These are phyloP conservation scores for Penicillium sp. DNA, from an alignment of 2,329 filamentous ascomycete species.

Conservation along the genomic window DNA sequence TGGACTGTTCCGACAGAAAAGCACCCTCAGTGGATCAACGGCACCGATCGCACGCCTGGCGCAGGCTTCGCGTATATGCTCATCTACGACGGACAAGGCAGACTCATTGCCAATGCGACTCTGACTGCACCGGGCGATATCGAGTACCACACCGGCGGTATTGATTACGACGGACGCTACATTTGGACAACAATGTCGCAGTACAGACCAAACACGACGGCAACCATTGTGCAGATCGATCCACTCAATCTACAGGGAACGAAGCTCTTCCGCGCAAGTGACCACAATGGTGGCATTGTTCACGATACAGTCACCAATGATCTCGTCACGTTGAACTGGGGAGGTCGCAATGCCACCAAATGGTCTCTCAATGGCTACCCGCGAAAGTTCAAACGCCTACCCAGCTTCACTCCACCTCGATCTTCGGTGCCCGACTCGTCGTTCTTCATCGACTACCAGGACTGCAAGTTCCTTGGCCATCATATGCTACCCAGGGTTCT, in stretches of 20 bases:
- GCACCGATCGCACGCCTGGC: too few relatives aligned
- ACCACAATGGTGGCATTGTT: conserved; percentile 49
- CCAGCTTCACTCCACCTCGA: conserved; percentile 23
- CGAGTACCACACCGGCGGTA: conserved; percentile 48
- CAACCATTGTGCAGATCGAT: conserved; percentile 40
- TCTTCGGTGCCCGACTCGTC: conserved; percentile 37
- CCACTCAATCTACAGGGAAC: conserved; percentile 37
- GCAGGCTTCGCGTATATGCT: too few relatives aligned
- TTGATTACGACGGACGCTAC: conserved; percentile 48
- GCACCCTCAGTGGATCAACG: conserved; percentile 51
- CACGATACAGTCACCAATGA: conserved; percentile 37
- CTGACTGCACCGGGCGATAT: conserved; percentile 18
- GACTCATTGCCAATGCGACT: too few relatives aligned
- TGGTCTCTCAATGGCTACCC: conserved; percentile 36
- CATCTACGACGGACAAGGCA: too few relatives aligned
- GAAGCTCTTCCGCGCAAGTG: conserved; percentile 35
- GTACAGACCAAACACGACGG: conserved; percentile 48
- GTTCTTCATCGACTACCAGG: conserved; percentile 50
- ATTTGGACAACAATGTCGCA: conserved; percentile 49
- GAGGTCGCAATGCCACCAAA: conserved; percentile 38
- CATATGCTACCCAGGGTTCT: conserved; percentile 31
- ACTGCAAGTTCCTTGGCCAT: conserved; percentile 50
- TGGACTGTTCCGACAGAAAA: conserved; percentile 41
- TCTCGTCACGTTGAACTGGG: conserved; percentile 47
- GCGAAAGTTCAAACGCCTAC: conserved; percentile 12